Base-by-base conservation (phyloP, 78 protist species). In the Polysphondylium violaceum region DNA sequence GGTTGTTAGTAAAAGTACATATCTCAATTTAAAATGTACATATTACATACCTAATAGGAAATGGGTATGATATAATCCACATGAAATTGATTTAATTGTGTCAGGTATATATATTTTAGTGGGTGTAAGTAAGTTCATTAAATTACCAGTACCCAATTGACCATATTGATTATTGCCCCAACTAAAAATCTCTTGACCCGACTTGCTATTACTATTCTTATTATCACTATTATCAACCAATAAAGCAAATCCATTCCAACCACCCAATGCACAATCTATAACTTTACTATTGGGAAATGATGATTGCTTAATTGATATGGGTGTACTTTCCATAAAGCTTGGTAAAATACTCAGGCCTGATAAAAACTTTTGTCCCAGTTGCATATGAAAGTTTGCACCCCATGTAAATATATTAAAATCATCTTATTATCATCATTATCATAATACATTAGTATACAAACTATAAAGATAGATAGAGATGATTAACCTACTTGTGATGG, bases 81-180 rank as follows among this genome's bases (percentile, higher is more conserved):
- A 27, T 8, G 40, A 25, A 2, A 59, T 4, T 9, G 50, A 27
- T 41, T 71, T 55, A 1, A 71, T 59, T 23, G 50, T 71, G 31
- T 71, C 33, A 41, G 11, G 53, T 47, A 8, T 47, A 47, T 44
- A 41, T 14, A 79, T 41, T 53, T 47, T 29, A 11, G 73, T 64
- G 8, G 88, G 88, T 21, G 76, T 67, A 38, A 67, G 88, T 21
- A 79, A 23, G 33, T 79, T 79, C 2, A 23, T 67, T 7, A 67
- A 35, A 9, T 51, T 53, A 6, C 77, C 75, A 55, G 67, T 67
- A 38, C 77, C 88, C 47, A 79, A 50, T 38, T 79, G 88, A 55
- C 88, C 88, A 53, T 40, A 55, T 33, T n/a, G 25, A 35, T 79
- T 79, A 40, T 79, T 79, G 27, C 88, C 88, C 88, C 88, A 79